Evolutionary conservation across 208 protist species (phyloP).

Genomic region (Strigomonas galati): DNA sequence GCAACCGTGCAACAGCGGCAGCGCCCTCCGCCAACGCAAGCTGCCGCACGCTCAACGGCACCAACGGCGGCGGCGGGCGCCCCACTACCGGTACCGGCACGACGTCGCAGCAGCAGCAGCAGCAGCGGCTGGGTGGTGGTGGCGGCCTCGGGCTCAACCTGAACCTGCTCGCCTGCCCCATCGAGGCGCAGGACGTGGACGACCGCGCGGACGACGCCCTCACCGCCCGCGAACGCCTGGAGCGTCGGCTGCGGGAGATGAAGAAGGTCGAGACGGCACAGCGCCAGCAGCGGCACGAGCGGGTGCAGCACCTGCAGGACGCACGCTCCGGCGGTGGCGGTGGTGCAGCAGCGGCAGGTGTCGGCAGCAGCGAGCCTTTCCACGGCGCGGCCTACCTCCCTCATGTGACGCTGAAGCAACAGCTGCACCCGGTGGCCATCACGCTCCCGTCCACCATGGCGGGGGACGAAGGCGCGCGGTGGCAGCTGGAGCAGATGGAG

Average conservation of each 20-base stretch:
- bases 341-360: not conserved
- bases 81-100: not conserved
- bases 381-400: slow-evolving; percentile 20
- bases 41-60: not conserved
- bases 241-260: slow-evolving; percentile 8
- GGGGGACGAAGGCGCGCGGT: not conserved
- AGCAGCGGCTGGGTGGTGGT: too few species aligned
- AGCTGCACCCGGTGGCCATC: slow-evolving; percentile 51
- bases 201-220: not conserved
- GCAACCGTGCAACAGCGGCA: not conserved
- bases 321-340: not conserved
- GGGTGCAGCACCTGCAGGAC: slow-evolving; percentile 13
- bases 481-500: slow-evolving; percentile 4
- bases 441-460: slow-evolving; percentile 35
- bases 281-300: slow-evolving; percentile 20
- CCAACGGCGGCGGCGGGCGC: not conserved
- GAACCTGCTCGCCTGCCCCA: slow-evolving; percentile 15
- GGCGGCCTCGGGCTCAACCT: slow-evolving; percentile 19
- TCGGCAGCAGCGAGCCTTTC: slow-evolving; percentile 7
- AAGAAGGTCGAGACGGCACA: slow-evolving; percentile 11
- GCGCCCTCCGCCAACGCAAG: not conserved
- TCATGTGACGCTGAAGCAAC: slow-evolving; percentile 33
- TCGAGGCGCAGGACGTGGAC: slow-evolving; percentile 10
- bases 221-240: slow-evolving; percentile 25
- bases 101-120: not conserved